Evolutionary conservation across 2,329 filamentous ascomycete genomes (phyloP).

Genomic region (Scedosporium aurantiacum): DNA sequence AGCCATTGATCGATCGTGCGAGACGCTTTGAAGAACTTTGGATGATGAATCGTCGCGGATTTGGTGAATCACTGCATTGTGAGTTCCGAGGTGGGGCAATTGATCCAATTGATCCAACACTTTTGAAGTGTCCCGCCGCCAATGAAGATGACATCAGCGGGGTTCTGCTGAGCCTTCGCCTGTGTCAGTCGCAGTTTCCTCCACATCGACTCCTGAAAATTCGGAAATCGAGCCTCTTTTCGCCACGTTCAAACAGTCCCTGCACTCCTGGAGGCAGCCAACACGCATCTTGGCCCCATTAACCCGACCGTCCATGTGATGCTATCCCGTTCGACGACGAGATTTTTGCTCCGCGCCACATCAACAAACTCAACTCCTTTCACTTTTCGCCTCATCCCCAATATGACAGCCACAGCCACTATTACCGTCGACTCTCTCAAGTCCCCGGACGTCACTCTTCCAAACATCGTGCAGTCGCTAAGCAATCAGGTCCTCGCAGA

Average conservation of each 20-base stretch:
- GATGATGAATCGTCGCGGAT: background rate
- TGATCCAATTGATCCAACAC: background rate
- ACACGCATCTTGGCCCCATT: too few relatives aligned
- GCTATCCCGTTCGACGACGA: background rate
- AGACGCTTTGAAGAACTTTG: background rate
- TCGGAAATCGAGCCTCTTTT: background rate
- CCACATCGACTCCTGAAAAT: too few relatives aligned
- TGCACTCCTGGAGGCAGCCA: background rate
- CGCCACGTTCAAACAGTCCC: too few relatives aligned
- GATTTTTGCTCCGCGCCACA: background rate
- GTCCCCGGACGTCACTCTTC: background rate
- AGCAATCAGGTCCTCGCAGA: constrained; percentile 6
- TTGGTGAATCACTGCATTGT: background rate
- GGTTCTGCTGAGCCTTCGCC: too few relatives aligned
- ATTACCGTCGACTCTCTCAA: background rate
- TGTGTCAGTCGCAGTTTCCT: too few relatives aligned
- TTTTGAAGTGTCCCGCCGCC: background rate
- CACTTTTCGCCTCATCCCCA: background rate
- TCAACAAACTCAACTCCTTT: background rate
- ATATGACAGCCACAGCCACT: background rate
- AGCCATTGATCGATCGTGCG: background rate
- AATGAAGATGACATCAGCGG: too few relatives aligned
- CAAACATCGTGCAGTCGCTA: constrained; percentile 9
- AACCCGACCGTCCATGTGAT: background rate
- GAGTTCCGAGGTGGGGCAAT: background rate